Evolutionary conservation across 2,329 filamentous ascomycete genomes (phyloP).

Genomic region (Amauroascus verrucosus): DNA sequence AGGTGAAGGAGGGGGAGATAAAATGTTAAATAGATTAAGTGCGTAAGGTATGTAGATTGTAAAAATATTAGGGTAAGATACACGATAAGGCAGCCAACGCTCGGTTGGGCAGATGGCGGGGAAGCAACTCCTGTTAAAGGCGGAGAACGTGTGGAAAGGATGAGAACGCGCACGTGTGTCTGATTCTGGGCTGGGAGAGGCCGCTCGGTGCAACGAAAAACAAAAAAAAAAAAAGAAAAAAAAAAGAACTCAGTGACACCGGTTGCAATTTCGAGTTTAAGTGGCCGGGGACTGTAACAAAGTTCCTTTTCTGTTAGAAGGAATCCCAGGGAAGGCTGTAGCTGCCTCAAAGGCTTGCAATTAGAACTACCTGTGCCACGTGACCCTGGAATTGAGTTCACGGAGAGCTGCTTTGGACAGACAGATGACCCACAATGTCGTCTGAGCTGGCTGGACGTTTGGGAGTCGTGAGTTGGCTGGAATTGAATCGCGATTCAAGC

Average conservation of each 20-base stretch:
- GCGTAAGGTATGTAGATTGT: not conserved
- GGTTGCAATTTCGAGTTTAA: not conserved
- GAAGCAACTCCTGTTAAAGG: not conserved
- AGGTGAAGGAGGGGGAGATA: not conserved
- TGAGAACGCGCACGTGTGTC: conserved; percentile 3
- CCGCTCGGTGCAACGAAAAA: not conserved
- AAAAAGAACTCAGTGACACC: not conserved
- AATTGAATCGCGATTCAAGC: not conserved
- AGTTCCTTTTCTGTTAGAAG: not conserved
- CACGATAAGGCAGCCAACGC: not conserved
- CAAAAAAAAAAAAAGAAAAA: not conserved
- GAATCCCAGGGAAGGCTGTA: not conserved
- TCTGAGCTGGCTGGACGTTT: not conserved
- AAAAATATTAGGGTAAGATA: not conserved
- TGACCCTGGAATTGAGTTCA: not conserved
- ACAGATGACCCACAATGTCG: not conserved
- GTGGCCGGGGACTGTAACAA: not conserved
- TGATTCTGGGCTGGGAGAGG: not conserved
- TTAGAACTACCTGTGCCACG: not conserved
- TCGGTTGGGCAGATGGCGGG: conserved; percentile 1
- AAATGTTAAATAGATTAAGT: not conserved
- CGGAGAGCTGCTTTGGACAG: not conserved
- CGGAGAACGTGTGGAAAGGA: conserved; percentile 1
- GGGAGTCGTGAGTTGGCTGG: not conserved
- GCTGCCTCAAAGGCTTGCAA: not conserved